A percentile compares a stretch with the other conserved stretches of the same genome.
Evolutionary conservation across 306 rosid genomes (phyloP).

Genomic region (Sophora flavescens): DNA sequence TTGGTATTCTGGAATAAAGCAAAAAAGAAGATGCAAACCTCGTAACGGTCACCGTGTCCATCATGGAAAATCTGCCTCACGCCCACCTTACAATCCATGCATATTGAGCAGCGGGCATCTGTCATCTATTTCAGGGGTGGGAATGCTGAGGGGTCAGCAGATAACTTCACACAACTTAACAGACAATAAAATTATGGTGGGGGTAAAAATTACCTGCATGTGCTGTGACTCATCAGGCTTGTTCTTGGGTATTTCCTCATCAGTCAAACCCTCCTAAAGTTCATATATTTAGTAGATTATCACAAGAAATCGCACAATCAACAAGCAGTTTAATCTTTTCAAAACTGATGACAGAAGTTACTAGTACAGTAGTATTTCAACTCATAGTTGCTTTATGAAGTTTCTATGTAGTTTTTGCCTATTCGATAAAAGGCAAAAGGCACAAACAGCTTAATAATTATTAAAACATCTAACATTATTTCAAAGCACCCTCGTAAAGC

Average conservation of each 20-base stretch:
- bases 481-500: conserved; percentile 1
- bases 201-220: conserved; percentile 74
- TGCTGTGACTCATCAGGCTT: conserved; percentile 81
- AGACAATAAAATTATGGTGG: conserved; percentile 18
- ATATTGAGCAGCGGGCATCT: conserved; percentile 88
- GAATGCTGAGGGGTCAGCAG: conserved; percentile 42
- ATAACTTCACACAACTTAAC: conserved; percentile 36
- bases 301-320: conserved; percentile 37
- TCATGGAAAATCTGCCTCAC: conserved; percentile 86
- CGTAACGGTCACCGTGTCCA: conserved; percentile 85
- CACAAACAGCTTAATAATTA: neutral
- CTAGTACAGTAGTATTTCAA: neutral
- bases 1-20: conserved; percentile 6
- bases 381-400: conserved; percentile 16
- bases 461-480: neutral
- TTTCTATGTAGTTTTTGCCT: neutral
- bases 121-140: conserved; percentile 75
- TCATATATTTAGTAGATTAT: conserved; percentile 27
- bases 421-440: conserved; percentile 2
- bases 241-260: conserved; percentile 74
- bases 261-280: conserved; percentile 86
- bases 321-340: conserved; percentile 18
- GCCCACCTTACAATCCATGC: conserved; percentile 80
- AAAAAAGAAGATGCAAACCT: conserved; percentile 57
- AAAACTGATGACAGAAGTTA: conserved; percentile 32